Base-by-base conservation (phyloP, 2,329 filamentous ascomycete species). In the Aspergillus sp. region DNA sequence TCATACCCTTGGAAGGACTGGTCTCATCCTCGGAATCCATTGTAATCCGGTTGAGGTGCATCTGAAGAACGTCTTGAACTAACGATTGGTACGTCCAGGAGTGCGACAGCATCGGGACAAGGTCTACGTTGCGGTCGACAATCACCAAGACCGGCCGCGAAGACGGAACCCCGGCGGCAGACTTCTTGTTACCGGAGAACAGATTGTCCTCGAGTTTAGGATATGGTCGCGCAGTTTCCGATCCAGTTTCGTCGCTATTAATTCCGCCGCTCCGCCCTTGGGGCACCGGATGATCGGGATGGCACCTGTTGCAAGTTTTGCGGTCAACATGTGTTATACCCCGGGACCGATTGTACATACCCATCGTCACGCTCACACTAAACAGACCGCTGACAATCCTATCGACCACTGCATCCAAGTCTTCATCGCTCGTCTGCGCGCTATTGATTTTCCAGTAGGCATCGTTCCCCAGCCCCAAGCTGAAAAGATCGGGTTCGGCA, bases 51-150 rank as follows among this genome's bases (percentile, higher is more conserved):
- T 96, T 98, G 24, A 95, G 72, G 52, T 82, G 77, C 77, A 86
- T 84, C 32, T 78, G 74, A 26, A 85, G 67, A 4, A 86, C 80
- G 58, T 86, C 78, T 43, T 80, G 82, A 11, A 93, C 83, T 8
- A 94, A 67, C 5, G 84, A 91, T 58, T 93, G 86, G 49, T 93
- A 82, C 3, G 77, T 86, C 82, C 82, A 88, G 1, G 88, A 95
- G 61, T 98, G 91, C 10, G 89, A 95, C n/a, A 98, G 73, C 91
- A 98, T 96, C 2, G 91, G 88, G 43, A 94, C 86, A 33, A 98
- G 66, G 58, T 98, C 91, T 27, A 98, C 80, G 52, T 95, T 96
- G 46, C 91, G 80, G 61, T 98, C 91, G 29, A 96, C 80, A 32
- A 98, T 82, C 44, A 98, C 78, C 28, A 98, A 75, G 0, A 96